Evolutionary conservation across 495 filamentous ascomycete genomes (phyloP), one percentile per base, ranked within the genome.

Genomic region (Ramalina intermedia): DNA sequence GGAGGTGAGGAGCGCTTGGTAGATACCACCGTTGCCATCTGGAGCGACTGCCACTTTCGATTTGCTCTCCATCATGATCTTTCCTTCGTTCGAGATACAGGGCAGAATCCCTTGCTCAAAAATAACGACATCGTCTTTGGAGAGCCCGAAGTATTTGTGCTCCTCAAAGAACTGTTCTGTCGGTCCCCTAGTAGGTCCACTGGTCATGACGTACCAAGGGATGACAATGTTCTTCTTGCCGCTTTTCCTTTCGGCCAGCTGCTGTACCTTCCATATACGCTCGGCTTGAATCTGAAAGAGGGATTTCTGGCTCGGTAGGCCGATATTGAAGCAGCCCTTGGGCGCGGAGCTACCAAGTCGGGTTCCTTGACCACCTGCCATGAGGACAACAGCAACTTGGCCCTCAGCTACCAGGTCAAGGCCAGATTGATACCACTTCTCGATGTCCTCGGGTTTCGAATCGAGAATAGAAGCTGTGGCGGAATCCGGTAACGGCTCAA

Each of bases 181-280:
- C 9, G 88, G 84, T 47, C 78, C 77, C 55, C 89, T 76, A 12
- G 91, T 99, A n/a, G 91, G 93, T 9, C 91, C 91, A 57, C 87
- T 94, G 52, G 91, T 99, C 91, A 99, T 99, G 60, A 99, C 83
- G 69, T 96, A 99, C 91, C 91, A 99, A 6, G 91, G 93, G 27
- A 99, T 80, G 7, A 81, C 75, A 27, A 84, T 82, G 50, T 75
- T 72, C 55, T 69, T 63, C 50, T 78, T 80, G 16, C 75, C 75
- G 43, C 80, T 73, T 51, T 76, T 71, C 70, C 84, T 80, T 47
- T 75, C 69, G n/a, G 88, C 88, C 48, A 96, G 67, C 47, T 77
- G 61, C 66, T 96, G 85, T n/a, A 95, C 66, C 70, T 85, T 89
- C 49, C 69, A 67, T 57, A 99, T 99, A 39, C 93, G 70, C 78